Conservation (phyloP, 2,329 filamentous ascomycete genomes). For the Chrysosporium keratinophilum region DNA sequence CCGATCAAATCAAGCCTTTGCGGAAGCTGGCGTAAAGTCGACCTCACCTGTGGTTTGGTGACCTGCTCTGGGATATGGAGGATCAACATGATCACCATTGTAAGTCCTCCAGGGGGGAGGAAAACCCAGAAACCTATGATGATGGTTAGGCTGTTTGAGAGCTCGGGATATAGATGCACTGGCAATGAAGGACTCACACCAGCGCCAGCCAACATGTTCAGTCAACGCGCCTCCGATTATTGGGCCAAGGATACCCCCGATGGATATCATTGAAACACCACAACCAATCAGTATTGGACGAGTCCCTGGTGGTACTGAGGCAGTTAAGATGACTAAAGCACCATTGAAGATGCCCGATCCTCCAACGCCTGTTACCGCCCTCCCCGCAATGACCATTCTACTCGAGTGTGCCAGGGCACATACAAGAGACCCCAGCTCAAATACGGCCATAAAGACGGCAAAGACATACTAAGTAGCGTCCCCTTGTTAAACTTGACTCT, state of each 20-base stretch:
- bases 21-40: conserved; percentile 23
- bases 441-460: conserved; percentile 35
- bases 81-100: conserved; percentile 28
- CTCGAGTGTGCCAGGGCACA: conserved; percentile 31
- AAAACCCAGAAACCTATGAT: conserved; percentile 1
- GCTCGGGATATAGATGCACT: not conserved
- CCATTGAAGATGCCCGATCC: conserved; percentile 43
- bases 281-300: conserved; percentile 39
- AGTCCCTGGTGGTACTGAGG: conserved; percentile 24
- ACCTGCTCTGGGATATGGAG: conserved; percentile 29
- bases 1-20: conserved; percentile 3
- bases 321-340: conserved; percentile 39
- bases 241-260: conserved; percentile 25
- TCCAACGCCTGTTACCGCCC: conserved; percentile 43
- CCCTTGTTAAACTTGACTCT: not conserved
- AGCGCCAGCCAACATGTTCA: conserved; percentile 16
- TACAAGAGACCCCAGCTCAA: conserved; percentile 44
- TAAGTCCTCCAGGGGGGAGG: not conserved
- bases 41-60: conserved; percentile 21
- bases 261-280: conserved; percentile 36
- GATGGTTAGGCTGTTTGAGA: conserved; percentile 13
- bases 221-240: conserved; percentile 18
- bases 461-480: conserved; percentile 10
- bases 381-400: conserved; percentile 42
- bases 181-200: conserved; percentile 6